Base-by-base conservation (phyloP, 176 grass and related monocot genomes). In the Thalia dealbata region DNA sequence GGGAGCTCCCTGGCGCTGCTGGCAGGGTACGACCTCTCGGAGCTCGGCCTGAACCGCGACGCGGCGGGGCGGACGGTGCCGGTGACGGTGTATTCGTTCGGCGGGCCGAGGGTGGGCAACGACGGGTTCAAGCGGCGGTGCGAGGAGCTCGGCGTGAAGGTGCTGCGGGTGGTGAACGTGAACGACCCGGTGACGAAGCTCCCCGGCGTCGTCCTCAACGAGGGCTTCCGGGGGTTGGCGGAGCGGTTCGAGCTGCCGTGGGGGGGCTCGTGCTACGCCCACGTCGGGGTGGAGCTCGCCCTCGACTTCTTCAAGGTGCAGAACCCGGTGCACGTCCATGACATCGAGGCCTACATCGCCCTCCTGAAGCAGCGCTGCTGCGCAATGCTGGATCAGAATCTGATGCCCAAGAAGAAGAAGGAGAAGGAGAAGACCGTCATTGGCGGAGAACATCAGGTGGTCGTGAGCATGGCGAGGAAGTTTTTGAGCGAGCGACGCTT, bases 161-260 rank as follows among this genome's bases (percentile, higher is more conserved):
- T 74, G 28, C 52, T 59, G 18, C 13, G 71, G 71, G 52, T 74
- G 50, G 71, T 42, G 28, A 74, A 74, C 51, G 71, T 74, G 52
- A 55, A 74, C 29, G 71, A 74, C 51, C 71, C 71, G 28, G 71
- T 74, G 23, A 74, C 71, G 28, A 74, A 74, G 50, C 50, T 74
- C 24, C 71, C 71, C 6, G 71, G 71, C 5, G 18, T 74, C 3
- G 38, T 74, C 27, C 29, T 74, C 51, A 74, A 74, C 71, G 71
- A 74, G 29, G 6, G 27, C 29, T 58, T 59, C 27, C 26, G 15
- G 35, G 41, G 22, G 32, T 10, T 45, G 38, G 66, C 66, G 2
- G 66, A 14, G 21, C 45, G 38, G 48, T 32, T 1, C 24, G 50
- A 22, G 48, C 48, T 72, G 70, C 70, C 70, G 1, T 72, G 70